Base-by-base conservation (phyloP, 2,329 filamentous ascomycete genomes). In the Talaromyces pinophilus region DNA sequence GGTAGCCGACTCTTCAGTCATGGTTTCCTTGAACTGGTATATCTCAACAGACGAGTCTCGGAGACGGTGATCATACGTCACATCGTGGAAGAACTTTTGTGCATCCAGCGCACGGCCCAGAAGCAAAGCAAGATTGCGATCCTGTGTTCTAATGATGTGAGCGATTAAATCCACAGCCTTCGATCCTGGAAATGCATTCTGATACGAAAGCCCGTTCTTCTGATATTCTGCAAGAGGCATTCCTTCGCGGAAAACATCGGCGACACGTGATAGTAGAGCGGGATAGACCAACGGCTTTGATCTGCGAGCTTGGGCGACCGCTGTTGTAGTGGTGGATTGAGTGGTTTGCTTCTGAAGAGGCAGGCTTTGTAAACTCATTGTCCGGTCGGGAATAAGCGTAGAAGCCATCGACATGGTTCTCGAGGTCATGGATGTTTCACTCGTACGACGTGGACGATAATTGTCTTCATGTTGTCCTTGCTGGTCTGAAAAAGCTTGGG, bases 51-150 rank as follows among this genome's bases (percentile, higher is more conserved):
- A 87, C n/a, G 94, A 96, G 79, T 99, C 95, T 79, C 95, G 91
- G 73, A 99, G 82, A 59, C 95, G 88, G 79, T 99, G 95, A 73
- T 97, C 94, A 79, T 99, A 99, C 0, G 94, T 97, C 61, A 98
- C 95, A 84, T 99, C 95, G 81, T 99, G 95, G 77, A 99, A 99
- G 82, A 97, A 97, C 77, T 98, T 98, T 76, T 99, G 95, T 28
- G 95, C 95, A 80, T 99, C 95, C 68, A 99, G 82, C 50, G 95
- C 93, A 75, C 95, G 88, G 69, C 95, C 95, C 17, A 99, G 83
- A 10, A 99, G 86, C 59, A 99, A 83, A 11, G 95, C 95, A 68
- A 99, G 83, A 76, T 99, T 99, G 67, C 95, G 88, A 79, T 99
- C 95, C 0, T 92, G 97, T 1, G 95, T 99, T 75, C 96, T 91